Percentiles rank a stretch among this genome's conserved stretches.
These are phyloP conservation scores for Fusarium ramigenum DNA, from an alignment of 2,329 filamentous ascomycete species.

Conservation along the genomic window DNA sequence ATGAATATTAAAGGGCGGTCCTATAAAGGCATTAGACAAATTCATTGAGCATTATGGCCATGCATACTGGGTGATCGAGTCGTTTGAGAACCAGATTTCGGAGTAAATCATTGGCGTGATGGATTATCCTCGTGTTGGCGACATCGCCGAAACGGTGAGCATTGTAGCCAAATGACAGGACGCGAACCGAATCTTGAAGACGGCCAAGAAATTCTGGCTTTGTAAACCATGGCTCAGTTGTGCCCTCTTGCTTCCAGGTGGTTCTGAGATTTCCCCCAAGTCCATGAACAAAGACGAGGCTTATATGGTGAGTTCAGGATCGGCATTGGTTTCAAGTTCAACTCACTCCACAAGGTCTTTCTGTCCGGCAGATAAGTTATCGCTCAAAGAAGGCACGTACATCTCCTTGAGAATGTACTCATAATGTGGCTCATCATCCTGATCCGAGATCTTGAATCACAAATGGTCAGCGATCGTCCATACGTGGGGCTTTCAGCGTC, in stretches of 20 bases:
- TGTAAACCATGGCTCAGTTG: constrained; percentile 23
- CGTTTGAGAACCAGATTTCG: constrained; percentile 34
- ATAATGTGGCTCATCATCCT: constrained; percentile 8
- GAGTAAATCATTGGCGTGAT: constrained; percentile 34
- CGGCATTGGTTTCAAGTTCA: background rate
- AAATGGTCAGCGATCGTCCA: background rate
- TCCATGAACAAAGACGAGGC: constrained; percentile 28
- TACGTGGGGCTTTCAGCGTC: background rate
- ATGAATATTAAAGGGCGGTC: constrained; percentile 32
- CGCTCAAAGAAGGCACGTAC: constrained; percentile 5
- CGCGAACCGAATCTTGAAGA: constrained; percentile 21
- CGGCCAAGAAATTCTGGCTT: constrained; percentile 27
- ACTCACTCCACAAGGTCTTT: constrained; percentile 32
- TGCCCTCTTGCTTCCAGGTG: constrained; percentile 27
- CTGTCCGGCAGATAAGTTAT: background rate
- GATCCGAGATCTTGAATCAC: background rate
- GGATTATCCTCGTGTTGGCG: constrained; percentile 36
- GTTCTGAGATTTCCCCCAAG: constrained; percentile 29
- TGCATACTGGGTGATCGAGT: constrained; percentile 26
- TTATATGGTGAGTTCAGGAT: background rate
- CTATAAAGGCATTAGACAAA: background rate
- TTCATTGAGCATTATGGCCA: background rate
- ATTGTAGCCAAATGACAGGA: constrained; percentile 35
- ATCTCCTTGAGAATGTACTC: constrained; percentile 37
- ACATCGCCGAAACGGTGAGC: constrained; percentile 35